Evolutionary conservation across 2,329 filamentous ascomycete species (phyloP).

Genomic region (Monosporascus cannonballus): DNA sequence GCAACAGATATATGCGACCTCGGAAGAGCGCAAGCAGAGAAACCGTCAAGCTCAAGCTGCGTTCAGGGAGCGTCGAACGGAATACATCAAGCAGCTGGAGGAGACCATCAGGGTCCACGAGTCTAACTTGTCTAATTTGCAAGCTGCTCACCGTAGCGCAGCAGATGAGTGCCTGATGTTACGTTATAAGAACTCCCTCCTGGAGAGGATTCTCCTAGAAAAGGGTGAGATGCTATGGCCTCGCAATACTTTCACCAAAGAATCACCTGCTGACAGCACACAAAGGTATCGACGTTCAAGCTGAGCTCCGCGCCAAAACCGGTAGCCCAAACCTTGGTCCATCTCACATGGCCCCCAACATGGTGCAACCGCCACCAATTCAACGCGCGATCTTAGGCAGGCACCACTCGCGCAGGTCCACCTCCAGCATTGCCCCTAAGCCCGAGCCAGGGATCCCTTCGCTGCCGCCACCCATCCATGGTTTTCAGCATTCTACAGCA

Average conservation of each 20-base stretch:
- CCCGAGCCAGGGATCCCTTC: conserved; percentile 48
- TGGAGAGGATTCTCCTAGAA: conserved; percentile 92
- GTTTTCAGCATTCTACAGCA: conserved; percentile 48
- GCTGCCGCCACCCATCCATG: conserved; percentile 39
- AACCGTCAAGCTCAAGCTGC: conserved; percentile 96
- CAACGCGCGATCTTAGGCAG: conserved; percentile 77
- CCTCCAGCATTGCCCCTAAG: conserved; percentile 71
- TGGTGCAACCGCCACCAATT: conserved; percentile 68
- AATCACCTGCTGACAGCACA: background rate
- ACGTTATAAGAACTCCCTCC: conserved; percentile 93
- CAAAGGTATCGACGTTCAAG: conserved; percentile 57
- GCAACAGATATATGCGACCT: conserved; percentile 89
- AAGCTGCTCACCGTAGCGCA: conserved; percentile 88
- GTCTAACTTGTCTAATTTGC: conserved; percentile 83
- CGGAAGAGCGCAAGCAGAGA: conserved; percentile 95
- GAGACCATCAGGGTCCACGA: conserved; percentile 97
- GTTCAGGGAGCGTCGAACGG: conserved; percentile 91
- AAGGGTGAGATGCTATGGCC: conserved; percentile 59
- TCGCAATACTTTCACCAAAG: background rate
- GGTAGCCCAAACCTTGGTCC: conserved; percentile 75
- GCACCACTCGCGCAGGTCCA: conserved; percentile 65
- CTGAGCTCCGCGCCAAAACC: conserved; percentile 88
- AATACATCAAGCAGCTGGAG: conserved; percentile 99
- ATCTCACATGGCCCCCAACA: conserved; percentile 60
- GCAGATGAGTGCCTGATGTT: conserved; percentile 98